Conservation (phyloP, 2,329 filamentous ascomycete species). For the Penicillium hordei region DNA sequence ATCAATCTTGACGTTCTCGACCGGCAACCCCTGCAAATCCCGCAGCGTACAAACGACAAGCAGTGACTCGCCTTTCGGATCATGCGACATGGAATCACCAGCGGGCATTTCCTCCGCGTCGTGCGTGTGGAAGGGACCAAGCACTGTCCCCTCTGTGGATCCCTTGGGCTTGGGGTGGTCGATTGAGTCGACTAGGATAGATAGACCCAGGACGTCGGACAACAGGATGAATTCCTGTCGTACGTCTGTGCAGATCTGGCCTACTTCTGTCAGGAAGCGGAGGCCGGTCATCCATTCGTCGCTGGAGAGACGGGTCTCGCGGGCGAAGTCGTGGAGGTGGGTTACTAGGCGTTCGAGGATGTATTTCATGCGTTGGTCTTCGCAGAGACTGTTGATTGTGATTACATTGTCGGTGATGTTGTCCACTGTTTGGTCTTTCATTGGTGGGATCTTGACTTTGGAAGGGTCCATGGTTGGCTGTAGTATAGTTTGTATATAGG, state of each 20-base stretch:
- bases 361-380: constrained; percentile 66
- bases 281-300: constrained; percentile 76
- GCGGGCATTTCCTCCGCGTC: constrained; percentile 60
- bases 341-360: constrained; percentile 71
- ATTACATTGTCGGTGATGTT: constrained; percentile 78
- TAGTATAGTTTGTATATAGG: neutral
- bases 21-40: constrained; percentile 62
- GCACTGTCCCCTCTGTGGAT: constrained; percentile 74
- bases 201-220: constrained; percentile 75
- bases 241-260: constrained; percentile 71
- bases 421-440: constrained; percentile 72
- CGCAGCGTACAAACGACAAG: constrained; percentile 72
- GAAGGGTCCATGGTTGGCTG: constrained; percentile 43
- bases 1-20: constrained; percentile 69
- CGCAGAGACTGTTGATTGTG: constrained; percentile 70
- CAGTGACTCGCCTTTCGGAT: constrained; percentile 67
- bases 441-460: constrained; percentile 42
- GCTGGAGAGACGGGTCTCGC: constrained; percentile 73
- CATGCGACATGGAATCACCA: constrained; percentile 65
- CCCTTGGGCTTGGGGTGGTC: constrained; percentile 74
- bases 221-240: constrained; percentile 82
- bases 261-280: constrained; percentile 68
- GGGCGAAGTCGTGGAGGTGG: constrained; percentile 78
- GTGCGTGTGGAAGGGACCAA: constrained; percentile 81
- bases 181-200: constrained; percentile 76